A percentile compares a stretch with the other conserved stretches of the same genome.
phyloP scores from a whole-genome alignment of 192 early-diverging fungal species.

The Phycomyces blakesleeanus region DNA sequence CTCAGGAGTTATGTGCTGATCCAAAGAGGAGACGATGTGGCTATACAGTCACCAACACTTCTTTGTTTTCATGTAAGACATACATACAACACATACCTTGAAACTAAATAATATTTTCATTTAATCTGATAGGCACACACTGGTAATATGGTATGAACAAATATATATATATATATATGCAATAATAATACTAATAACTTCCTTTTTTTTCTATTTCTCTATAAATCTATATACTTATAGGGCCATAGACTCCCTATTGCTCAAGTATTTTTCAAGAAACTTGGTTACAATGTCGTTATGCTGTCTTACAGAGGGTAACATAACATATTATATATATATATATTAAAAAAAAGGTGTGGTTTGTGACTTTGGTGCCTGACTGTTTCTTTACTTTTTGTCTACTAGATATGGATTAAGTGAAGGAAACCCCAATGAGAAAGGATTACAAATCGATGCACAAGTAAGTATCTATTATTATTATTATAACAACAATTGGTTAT shows the following conservation, averaged over 20 bases:
- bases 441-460: constrained; percentile 85
- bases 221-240: constrained; percentile 27
- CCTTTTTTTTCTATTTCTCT: too few relatives aligned
- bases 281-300: constrained; percentile 91
- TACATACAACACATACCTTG: too few relatives aligned
- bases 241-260: constrained; percentile 95
- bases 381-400: not conserved
- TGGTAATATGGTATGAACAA: constrained; percentile 87
- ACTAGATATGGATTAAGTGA: constrained; percentile 26
- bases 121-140: constrained; percentile 51
- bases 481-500: too few relatives aligned
- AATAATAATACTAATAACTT: too few relatives aligned
- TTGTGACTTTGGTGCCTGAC: not conserved
- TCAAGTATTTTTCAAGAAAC: constrained; percentile 59
- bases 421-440: constrained; percentile 77
- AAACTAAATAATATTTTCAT: not conserved
- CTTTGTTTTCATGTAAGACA: constrained; percentile 61
- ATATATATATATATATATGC: too few relatives aligned
- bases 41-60: constrained; percentile 64
- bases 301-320: constrained; percentile 89
- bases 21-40: constrained; percentile 51
- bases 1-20: constrained; percentile 78
- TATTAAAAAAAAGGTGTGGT: not conserved
- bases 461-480: constrained; percentile 34
- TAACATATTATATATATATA: too few relatives aligned